Evolutionary conservation across 352 stramenopile genomes (phyloP).

Genomic region (Pythium volutum): DNA sequence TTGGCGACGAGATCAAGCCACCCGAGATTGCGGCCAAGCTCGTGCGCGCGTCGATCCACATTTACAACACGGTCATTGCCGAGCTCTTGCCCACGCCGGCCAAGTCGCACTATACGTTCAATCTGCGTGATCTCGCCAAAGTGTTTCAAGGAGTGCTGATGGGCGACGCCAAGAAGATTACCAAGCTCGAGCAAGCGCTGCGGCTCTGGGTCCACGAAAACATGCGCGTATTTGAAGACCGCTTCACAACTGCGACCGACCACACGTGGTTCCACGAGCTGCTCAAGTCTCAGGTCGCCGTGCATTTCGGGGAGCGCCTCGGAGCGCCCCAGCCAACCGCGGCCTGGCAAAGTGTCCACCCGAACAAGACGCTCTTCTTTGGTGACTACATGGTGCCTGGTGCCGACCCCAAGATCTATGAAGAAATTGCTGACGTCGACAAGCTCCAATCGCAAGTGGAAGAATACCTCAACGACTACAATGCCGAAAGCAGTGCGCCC

Average conservation of each 20-base stretch:
- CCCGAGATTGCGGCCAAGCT: slow-evolving; percentile 39
- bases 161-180: slow-evolving; percentile 72
- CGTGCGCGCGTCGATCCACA: slow-evolving; percentile 82
- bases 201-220: slow-evolving; percentile 93
- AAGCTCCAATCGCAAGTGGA: slow-evolving; percentile 78
- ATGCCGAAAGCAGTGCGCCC: slow-evolving; percentile 78
- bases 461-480: slow-evolving; percentile 88
- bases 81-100: slow-evolving; percentile 90
- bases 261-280: slow-evolving; percentile 89
- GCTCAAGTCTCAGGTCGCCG: slow-evolving; percentile 53
- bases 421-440: slow-evolving; percentile 88
- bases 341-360: slow-evolving; percentile 65
- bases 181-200: slow-evolving; percentile 57
- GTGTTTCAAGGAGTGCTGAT: slow-evolving; percentile 92
- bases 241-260: slow-evolving; percentile 89
- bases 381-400: slow-evolving; percentile 93
- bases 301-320: slow-evolving; percentile 50
- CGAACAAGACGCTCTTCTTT: slow-evolving; percentile 71
- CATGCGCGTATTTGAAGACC: slow-evolving; percentile 93
- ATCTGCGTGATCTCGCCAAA: slow-evolving; percentile 93
- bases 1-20: slow-evolving; percentile 53
- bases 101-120: slow-evolving; percentile 96
- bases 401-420: slow-evolving; percentile 89
- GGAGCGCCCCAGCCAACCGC: slow-evolving; percentile 25
- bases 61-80: slow-evolving; percentile 90